phyloP scores from a whole-genome alignment of 1,284 basidiomycete species.

The Fomitopsis betulina region DNA sequence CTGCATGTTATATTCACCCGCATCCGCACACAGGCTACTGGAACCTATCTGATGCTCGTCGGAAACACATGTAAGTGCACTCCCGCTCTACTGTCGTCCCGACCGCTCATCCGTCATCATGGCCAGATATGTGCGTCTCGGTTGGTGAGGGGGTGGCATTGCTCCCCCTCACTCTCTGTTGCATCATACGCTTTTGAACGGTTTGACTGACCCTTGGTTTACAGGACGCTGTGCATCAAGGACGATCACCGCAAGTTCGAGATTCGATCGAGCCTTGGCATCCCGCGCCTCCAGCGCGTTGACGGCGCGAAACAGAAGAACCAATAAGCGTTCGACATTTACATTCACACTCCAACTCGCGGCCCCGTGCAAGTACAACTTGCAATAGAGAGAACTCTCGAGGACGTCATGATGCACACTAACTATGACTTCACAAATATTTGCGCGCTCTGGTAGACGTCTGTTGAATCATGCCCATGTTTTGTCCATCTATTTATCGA shows the following conservation, averaged over 20 bases:
- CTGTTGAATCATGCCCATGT: background rate
- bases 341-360: background rate
- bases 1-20: background rate
- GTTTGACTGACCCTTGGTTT: background rate
- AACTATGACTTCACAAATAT: background rate
- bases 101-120: background rate
- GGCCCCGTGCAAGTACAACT: no score
- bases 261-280: conserved; percentile 34
- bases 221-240: conserved; percentile 54
- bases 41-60: conserved; percentile 56
- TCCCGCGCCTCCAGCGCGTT: conserved; percentile 35
- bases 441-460: background rate
- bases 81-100: background rate
- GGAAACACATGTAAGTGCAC: conserved; percentile 52
- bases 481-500: background rate
- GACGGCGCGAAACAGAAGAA: conserved; percentile 14
- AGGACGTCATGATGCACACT: background rate
- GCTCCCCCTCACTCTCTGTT: conserved; percentile 1
- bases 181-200: background rate
- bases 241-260: conserved; percentile 48
- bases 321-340: conserved; percentile 4
- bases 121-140: conserved; percentile 3
- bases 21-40: conserved; percentile 38
- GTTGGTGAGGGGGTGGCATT: background rate
- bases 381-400: background rate